Evolutionary conservation across 179 eudicot genomes (phyloP), one percentile per base, ranked within the genome.

Genomic region (Heliamphora pulchella): DNA sequence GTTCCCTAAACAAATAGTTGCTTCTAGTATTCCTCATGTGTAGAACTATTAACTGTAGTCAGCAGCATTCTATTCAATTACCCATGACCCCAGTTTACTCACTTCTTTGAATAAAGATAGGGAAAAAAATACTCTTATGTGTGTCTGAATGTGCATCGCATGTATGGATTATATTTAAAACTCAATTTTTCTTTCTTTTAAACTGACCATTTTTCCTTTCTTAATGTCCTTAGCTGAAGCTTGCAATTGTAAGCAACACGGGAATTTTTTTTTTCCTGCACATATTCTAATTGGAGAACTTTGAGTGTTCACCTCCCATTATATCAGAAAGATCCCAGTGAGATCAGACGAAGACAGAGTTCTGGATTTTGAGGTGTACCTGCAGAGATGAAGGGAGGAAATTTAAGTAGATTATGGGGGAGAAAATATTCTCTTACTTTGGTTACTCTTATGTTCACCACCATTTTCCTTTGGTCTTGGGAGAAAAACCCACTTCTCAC

Each of bases 401-500:
- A 72, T 67, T 63, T 79, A 44, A 80, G 77, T 67, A 82, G 82
- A 80, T 47, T 77, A 4, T 80, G 78, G 79, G 82, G 84, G 73
- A 79, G 82, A 46, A 79, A 51, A 9, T 84, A 61, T 72, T 85
- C 81, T 8, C 69, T 84, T 53, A 78, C 84, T 63, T 46, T 86
- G 78, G 71, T 76, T 78, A 79, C 71, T 82, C 78, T 87, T 46
- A 43, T 79, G 69, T 70, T 75, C 51, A 82, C 88, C 71, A 86
- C 86, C 71, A 72, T 87, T 70, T 64, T 83, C n/a, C 78, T 86
- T 68, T 87, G 88, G 88, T 75, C 88, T 43, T 83, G 88, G 88
- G 84, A 74, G 72, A 84, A 84, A 75, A 85, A 78, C 54, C 88
- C 90, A 59, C 75, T 82, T 39, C 46, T 74, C 76, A 55, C 51